A percentile compares a stretch with the other conserved stretches of the same genome.
Conservation (phyloP, 2,329 filamentous ascomycete genomes). For the Microsporum audouinii region DNA sequence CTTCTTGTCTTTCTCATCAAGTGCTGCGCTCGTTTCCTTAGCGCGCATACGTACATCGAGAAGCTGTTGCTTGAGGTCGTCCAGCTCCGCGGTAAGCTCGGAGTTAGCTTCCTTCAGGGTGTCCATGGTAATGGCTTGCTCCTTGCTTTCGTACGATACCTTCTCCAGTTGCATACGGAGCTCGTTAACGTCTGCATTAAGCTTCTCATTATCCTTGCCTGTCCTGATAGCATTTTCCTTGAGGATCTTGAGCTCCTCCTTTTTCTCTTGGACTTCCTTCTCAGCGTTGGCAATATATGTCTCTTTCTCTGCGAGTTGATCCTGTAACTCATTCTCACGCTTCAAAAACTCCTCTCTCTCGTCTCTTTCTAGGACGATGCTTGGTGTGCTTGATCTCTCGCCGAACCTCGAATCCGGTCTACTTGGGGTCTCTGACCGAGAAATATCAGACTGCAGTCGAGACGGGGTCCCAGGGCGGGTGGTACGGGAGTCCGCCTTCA, state of each 20-base stretch:
- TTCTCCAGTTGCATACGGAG: slow-evolving; percentile 95
- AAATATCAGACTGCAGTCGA: slow-evolving; percentile 30
- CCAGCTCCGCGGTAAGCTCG: slow-evolving; percentile 81
- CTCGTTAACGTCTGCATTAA: slow-evolving; percentile 78
- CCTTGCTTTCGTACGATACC: slow-evolving; percentile 89
- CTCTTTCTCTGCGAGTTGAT: slow-evolving; percentile 90
- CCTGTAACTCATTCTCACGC: slow-evolving; percentile 92
- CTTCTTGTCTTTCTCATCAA: slow-evolving; percentile 96
- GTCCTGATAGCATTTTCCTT: slow-evolving; percentile 77
- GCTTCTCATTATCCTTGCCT: slow-evolving; percentile 79
- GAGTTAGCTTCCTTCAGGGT: slow-evolving; percentile 89
- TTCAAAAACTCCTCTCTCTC: slow-evolving; percentile 92
- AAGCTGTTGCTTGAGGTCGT: slow-evolving; percentile 92
- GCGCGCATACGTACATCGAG: slow-evolving; percentile 93
- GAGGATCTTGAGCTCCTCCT: slow-evolving; percentile 72
- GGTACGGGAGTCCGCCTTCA: slow-evolving; percentile 36
- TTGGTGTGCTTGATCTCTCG: slow-evolving; percentile 77
- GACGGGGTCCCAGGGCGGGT: slow-evolving; percentile 34
- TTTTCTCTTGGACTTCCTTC: slow-evolving; percentile 66
- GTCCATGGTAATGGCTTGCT: slow-evolving; percentile 95
- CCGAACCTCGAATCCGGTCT: slow-evolving; percentile 56
- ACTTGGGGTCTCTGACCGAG: slow-evolving; percentile 48
- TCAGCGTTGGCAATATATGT: slow-evolving; percentile 67
- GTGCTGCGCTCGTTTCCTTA: slow-evolving; percentile 76
- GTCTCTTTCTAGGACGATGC: slow-evolving; percentile 82